These are phyloP conservation scores for Corchorus capsularis DNA, from an alignment of 345 rosid genomes.

Conservation along the genomic window DNA sequence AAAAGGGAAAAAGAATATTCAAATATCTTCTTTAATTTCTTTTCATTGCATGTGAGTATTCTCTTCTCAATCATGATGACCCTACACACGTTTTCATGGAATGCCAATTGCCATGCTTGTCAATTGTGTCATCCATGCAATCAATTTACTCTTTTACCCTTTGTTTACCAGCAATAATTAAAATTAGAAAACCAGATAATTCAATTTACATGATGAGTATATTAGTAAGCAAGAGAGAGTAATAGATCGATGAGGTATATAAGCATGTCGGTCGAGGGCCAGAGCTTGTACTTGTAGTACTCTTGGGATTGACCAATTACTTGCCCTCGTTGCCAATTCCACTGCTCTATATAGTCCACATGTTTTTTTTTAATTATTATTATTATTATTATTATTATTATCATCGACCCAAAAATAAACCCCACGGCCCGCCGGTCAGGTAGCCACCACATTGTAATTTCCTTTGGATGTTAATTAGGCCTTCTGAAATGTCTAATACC, in stretches of 20 bases:
- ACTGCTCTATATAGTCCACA: not conserved
- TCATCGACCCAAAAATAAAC: no score
- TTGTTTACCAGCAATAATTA: not conserved
- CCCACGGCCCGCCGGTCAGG: no score
- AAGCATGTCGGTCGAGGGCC: constrained; percentile 30
- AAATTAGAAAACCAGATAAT: not conserved
- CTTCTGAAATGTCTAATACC: no score
- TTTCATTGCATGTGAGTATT: not conserved
- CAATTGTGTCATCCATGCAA: constrained; percentile 20
- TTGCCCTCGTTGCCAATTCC: constrained; percentile 15
- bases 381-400: no score
- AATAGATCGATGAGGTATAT: constrained; percentile 6
- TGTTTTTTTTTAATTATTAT: no score
- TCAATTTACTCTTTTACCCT: constrained; percentile 16
- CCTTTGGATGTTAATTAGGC: no score
- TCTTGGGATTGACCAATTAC: constrained; percentile 33
- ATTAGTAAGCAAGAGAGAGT: not conserved
- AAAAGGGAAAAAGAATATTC: not conserved
- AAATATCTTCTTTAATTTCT: not conserved
- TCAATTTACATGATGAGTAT: no score
- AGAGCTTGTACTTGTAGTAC: constrained; percentile 4
- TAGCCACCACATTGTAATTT: no score
- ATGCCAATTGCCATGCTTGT: constrained; percentile 4
- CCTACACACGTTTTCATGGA: constrained; percentile 15
- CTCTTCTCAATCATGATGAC: constrained; percentile 1